Conservation (phyloP, 768 basidiomycete species). For the Xerocomus brunneocitrinus region DNA sequence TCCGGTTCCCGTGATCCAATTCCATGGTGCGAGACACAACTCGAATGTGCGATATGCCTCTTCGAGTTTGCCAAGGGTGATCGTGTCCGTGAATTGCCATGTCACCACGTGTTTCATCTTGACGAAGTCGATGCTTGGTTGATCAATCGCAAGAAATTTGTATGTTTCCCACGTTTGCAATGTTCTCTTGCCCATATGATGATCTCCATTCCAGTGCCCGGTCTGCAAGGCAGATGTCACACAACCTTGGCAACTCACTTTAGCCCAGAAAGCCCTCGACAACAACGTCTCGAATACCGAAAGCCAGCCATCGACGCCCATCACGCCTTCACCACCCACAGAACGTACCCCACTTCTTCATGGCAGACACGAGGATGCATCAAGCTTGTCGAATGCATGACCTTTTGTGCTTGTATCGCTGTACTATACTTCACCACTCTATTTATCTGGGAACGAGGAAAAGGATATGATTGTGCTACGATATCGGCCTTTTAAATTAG, state of each 20-base stretch:
- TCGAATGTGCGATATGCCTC: slow-evolving; percentile 92
- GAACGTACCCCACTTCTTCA: slow-evolving; percentile 34
- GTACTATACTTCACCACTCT: slow-evolving; percentile 18
- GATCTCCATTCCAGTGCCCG: slow-evolving; percentile 58
- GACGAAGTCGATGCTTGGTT: slow-evolving; percentile 92
- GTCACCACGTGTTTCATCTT: slow-evolving; percentile 92
- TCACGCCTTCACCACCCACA: slow-evolving; percentile 9
- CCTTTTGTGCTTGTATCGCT: slow-evolving; percentile 17
- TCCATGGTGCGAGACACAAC: slow-evolving; percentile 76
- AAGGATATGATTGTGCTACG: slow-evolving; percentile 4
- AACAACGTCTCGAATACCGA: slow-evolving; percentile 2
- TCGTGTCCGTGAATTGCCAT: slow-evolving; percentile 85
- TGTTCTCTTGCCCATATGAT: not conserved
- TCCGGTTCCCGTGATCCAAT: slow-evolving; percentile 35
- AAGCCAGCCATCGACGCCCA: slow-evolving; percentile 4
- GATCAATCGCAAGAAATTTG: slow-evolving; percentile 87
- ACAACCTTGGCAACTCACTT: slow-evolving; percentile 39
- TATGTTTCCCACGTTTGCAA: slow-evolving; percentile 37
- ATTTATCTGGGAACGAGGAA: not conserved
- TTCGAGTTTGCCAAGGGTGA: slow-evolving; percentile 85
- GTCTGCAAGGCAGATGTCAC: slow-evolving; percentile 93
- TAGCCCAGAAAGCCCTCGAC: slow-evolving; percentile 9
- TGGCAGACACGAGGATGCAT: slow-evolving; percentile 9
- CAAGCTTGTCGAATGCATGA: slow-evolving; percentile 13
- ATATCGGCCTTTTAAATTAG: slow-evolving; percentile 9